Conservation (phyloP, 129 eudicot species). For the carrot (Daucus carota) region DH1_v3.0 NC_030381.2:16866001-16866500, state of each 20-base stretch:
- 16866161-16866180: too few species aligned
- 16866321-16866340: conserved; percentile 98
- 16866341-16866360: conserved; percentile 83
- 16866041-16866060: conserved; percentile 87
- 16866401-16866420: conserved; percentile 51
- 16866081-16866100: background rate
- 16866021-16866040: conserved; percentile 78
- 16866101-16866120: too few species aligned
- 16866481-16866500: conserved; percentile 4
- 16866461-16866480: background rate
- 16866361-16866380: conserved; percentile 77
- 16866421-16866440: conserved; percentile 11
- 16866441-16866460: background rate
- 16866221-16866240: background rate
- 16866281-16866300: conserved; percentile 71
- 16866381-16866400: conserved; percentile 64
- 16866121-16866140: too few species aligned
- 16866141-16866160: too few species aligned
- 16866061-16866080: conserved; percentile 52
- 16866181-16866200: too few species aligned
- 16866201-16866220: too few species aligned
- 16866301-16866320: conserved; percentile 99
- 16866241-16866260: conserved; percentile 49
- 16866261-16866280: conserved; percentile 92
- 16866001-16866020: conserved; percentile 72